Conservation (phyloP, 2,329 filamentous ascomycete species). For the Cladosporium oxysporum region DNA sequence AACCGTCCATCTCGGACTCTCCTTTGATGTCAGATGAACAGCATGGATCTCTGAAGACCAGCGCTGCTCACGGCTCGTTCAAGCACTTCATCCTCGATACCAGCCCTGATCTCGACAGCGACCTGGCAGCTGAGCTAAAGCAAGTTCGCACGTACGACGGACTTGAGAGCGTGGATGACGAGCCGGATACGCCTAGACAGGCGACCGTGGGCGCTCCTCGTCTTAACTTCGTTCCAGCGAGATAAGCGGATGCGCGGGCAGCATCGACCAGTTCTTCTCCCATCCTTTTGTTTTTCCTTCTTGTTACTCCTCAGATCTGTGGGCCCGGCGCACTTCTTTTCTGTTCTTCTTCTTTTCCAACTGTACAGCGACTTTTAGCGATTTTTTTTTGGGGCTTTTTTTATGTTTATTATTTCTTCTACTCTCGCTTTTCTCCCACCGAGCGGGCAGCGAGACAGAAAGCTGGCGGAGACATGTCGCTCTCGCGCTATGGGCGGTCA, state of each 20-base stretch:
- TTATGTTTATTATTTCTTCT: neutral
- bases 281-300: neutral
- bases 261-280: neutral
- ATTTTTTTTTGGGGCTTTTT: neutral
- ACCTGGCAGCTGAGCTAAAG: constrained; percentile 10
- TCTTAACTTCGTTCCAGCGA: neutral
- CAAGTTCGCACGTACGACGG: constrained; percentile 1
- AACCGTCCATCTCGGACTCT: constrained; percentile 1
- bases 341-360: neutral
- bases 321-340: neutral
- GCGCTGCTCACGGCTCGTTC: neutral
- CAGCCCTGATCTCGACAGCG: constrained; percentile 5
- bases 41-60: neutral
- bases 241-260: neutral
- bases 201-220: constrained; percentile 1
- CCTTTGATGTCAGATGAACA: neutral
- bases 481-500: neutral
- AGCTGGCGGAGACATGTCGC: neutral
- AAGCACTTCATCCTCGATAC: constrained; percentile 16
- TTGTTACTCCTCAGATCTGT: neutral
- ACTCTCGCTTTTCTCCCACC: neutral
- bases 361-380: neutral
- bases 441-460: neutral
- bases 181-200: constrained; percentile 16
- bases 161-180: neutral